Conservation (phyloP, 768 basidiomycete species). For the Tylopilus rubrobrunneus region DNA sequence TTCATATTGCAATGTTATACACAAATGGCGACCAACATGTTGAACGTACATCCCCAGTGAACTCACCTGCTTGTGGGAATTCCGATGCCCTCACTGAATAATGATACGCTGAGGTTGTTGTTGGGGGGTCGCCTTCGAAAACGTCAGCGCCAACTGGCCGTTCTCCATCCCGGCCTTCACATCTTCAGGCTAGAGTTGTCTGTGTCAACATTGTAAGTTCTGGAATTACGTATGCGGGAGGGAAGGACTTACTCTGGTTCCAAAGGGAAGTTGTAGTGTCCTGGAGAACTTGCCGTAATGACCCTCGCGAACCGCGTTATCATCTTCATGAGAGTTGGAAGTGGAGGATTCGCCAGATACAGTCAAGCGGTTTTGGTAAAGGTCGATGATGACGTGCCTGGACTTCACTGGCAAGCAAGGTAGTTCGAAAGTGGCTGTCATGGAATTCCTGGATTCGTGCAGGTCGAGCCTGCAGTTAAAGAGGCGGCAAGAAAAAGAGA, state of each 20-base stretch:
- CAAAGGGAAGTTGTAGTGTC: conserved; percentile 41
- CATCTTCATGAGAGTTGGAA: conserved; percentile 34
- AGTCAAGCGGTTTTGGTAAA: conserved; percentile 39
- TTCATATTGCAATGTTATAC: not conserved
- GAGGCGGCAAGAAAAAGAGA: too few species aligned
- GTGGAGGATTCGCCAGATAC: conserved; percentile 43
- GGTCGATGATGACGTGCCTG: conserved; percentile 44
- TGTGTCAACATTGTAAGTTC: not conserved
- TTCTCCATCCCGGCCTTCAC: too few species aligned
- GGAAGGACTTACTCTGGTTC: conserved; percentile 34
- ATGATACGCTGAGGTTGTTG: not conserved
- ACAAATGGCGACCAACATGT: not conserved
- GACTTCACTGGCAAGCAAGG: too few species aligned
- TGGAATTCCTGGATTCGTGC: conserved; percentile 37
- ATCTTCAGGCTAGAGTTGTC: not conserved
- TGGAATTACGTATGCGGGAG: too few species aligned
- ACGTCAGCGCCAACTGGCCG: not conserved
- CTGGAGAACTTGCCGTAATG: conserved; percentile 41
- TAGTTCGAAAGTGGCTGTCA: conserved; percentile 51
- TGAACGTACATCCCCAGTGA: not conserved
- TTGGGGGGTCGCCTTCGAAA: not conserved
- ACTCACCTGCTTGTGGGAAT: too few species aligned
- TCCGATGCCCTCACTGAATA: not conserved
- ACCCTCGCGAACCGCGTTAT: conserved; percentile 41
- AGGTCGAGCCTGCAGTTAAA: conserved; percentile 34